Conservation (phyloP, 768 basidiomycete species). For the Termitomyces sp. region DNA sequence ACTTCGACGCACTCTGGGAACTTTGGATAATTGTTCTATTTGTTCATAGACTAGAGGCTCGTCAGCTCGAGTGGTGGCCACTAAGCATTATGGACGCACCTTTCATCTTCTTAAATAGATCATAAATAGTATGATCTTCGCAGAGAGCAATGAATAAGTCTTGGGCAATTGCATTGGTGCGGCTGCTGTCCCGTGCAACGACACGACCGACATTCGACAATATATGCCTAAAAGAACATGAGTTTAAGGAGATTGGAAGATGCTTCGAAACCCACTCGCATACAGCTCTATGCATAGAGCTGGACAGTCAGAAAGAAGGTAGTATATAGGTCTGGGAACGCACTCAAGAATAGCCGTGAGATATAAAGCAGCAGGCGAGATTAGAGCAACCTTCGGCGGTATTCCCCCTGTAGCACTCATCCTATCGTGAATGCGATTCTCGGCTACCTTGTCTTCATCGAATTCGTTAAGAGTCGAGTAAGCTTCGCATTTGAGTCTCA, state of each 20-base stretch:
- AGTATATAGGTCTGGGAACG: conserved; percentile 31
- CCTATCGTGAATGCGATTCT: conserved; percentile 58
- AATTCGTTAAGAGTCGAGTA: conserved; percentile 82
- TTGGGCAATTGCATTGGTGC: conserved; percentile 66
- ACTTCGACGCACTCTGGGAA: conserved; percentile 56
- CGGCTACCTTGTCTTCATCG: conserved; percentile 69
- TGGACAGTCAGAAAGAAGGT: conserved; percentile 22
- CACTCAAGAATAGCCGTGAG: conserved; percentile 92
- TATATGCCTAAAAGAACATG: conserved; percentile 56
- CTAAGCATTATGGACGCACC: conserved; percentile 43
- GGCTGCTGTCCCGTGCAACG: conserved; percentile 80
- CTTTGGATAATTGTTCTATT: conserved; percentile 65
- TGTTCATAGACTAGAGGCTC: conserved; percentile 65
- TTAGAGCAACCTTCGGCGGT: conserved; percentile 49
- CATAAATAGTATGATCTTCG: conserved; percentile 86
- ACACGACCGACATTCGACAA: conserved; percentile 82
- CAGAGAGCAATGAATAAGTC: conserved; percentile 87
- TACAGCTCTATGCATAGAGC: conserved; percentile 50
- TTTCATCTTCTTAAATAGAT: conserved; percentile 81
- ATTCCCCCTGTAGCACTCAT: conserved; percentile 49
- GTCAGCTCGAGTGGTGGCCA: not conserved
- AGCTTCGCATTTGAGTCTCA: conserved; percentile 84
- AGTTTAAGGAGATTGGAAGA: not conserved
- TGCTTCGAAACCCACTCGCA: conserved; percentile 67
- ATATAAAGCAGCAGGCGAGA: conserved; percentile 85